Base-by-base conservation (phyloP, 2,329 filamentous ascomycete species). In the Chrysoporthe deuterocubensis region DNA sequence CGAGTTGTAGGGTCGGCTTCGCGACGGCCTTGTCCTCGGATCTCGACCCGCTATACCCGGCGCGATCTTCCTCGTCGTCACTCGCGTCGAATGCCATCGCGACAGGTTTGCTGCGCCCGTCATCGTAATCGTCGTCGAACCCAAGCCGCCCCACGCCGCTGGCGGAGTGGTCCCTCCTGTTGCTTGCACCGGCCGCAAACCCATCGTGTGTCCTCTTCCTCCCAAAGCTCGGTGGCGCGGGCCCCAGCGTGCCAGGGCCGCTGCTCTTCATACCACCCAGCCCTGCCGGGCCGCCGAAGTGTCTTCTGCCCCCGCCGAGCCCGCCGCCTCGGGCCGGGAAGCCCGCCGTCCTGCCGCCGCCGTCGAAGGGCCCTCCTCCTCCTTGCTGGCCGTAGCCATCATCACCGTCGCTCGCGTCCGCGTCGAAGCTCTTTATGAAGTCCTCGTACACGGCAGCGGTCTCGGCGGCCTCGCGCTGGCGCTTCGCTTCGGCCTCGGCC, bases 401-500 rank as follows among this genome's bases (percentile, higher is more conserved):
- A 34, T 80, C 76, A 68, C 82, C 78, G 56, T 84, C 82, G 52
- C 85, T 82, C 37, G 86, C 85, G 48, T 90, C 87, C 69, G 86
- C 83, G 57, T 89, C 89, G 73, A 92, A 92, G 66, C 86, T 93
- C 79, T 95, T 95, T 67, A 96, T 88, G 72, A 97, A 97, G 72
- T 95, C 93, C 73, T 93, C 89, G 78, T 94, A 92, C 0, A 94
- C 93, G 34, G 93, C 93, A 32, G 92, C 92, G 7, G 92, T 96
- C 80, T 97, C 94, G 72, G 91, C 93, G 74, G 91, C 91, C 78
- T 97, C 94, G 72, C 93, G 87, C 73, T 88, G 86, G 68, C 92
- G 90, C 81, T 97, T 97, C 34, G 93, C 93, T 82, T 97, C 93
- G 67, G 92, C 92, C 77, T 97, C 93, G 69, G 92, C 92, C 78